Conservation (phyloP, 2,329 filamentous ascomycete genomes). For the Didymosphaeria variabile region DNA sequence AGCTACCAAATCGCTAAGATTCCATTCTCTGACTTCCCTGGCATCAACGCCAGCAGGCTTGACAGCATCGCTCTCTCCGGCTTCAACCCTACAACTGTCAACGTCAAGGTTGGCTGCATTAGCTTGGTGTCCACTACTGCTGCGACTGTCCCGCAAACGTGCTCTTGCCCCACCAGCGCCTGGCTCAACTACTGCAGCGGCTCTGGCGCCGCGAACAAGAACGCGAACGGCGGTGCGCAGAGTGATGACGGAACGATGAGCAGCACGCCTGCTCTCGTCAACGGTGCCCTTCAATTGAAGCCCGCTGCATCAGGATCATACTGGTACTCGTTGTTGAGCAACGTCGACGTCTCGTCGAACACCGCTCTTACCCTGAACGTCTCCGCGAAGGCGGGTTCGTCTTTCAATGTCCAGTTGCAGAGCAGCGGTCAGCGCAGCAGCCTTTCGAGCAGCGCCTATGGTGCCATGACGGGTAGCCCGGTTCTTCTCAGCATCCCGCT, state of each 20-base stretch:
- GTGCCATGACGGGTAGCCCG: constrained; percentile 17
- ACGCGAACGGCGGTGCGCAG: constrained; percentile 16
- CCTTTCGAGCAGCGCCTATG: constrained; percentile 12
- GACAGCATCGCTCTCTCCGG: constrained; percentile 15
- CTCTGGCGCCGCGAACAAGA: constrained; percentile 13
- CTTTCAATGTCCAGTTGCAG: constrained; percentile 22
- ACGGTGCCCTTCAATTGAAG: constrained; percentile 15
- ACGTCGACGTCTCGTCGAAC: constrained; percentile 13
- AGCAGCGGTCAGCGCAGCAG: constrained; percentile 13
- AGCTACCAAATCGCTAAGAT: constrained; percentile 18
- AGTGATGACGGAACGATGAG: constrained; percentile 22
- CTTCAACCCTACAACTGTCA: constrained; percentile 13
- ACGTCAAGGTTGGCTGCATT: constrained; percentile 18
- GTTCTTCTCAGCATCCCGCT: constrained; percentile 18
- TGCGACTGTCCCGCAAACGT: constrained; percentile 4
- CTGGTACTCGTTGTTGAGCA: constrained; percentile 20
- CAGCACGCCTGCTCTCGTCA: constrained; percentile 7
- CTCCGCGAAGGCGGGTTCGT: constrained; percentile 16
- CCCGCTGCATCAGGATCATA: constrained; percentile 16
- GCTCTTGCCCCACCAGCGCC: constrained; percentile 15
- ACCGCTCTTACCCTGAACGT: constrained; percentile 17
- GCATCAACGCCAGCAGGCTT: constrained; percentile 18
- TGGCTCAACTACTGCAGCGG: constrained; percentile 23
- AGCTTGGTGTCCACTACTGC: constrained; percentile 11
- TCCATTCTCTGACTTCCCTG: constrained; percentile 18